Base-by-base conservation (phyloP, 345 rosid species). In the Citrus unshiu region DNA sequence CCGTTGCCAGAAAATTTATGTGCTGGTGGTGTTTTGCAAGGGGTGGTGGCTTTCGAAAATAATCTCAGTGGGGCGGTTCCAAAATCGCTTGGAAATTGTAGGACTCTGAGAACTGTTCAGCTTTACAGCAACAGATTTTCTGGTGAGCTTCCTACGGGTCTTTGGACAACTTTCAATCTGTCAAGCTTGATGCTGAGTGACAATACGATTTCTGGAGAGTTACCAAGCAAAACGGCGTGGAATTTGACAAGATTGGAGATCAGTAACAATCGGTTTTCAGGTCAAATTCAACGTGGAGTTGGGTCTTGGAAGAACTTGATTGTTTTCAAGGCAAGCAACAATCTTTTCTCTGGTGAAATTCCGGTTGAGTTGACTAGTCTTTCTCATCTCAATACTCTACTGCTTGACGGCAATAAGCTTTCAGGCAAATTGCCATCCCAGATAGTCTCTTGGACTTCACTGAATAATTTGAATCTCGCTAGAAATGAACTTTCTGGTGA, bases 231-330 rank as follows among this genome's bases (percentile, higher is more conserved):
- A 4, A 30, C 88, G 40, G 92, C 94, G 14, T 76, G 88, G 97
- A 92, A 94, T 83, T 49, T 96, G 72, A 72, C 95, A 2, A 88
- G 95, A 57, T 74, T 94, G 63, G 97, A 96, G 75, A 85, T 94
- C 18, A 87, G 86, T 68, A 82, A 90, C 89, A 96, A 96, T 78
- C 43, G 22, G 21, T 92, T 96, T 78, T 90, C 92, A 0, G 99
- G 99, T 51, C 86, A 82, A 78, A 90, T 96, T 76, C 99, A 97
- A 2, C 46, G 22, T 14, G 83, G 37, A 9, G 80, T 89, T 25
- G 86, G 85, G 27, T 75, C 86, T 57, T 94, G 97, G 97, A 84
- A 83, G 8, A 85, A 83, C 40, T 27, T 95, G 83, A 71, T 24
- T 5, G 93, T 83, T 62, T 86, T 95, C 40, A 30, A 85, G 39